phyloP scores from a whole-genome alignment of 768 basidiomycete species.

The Russula lepida region DNA sequence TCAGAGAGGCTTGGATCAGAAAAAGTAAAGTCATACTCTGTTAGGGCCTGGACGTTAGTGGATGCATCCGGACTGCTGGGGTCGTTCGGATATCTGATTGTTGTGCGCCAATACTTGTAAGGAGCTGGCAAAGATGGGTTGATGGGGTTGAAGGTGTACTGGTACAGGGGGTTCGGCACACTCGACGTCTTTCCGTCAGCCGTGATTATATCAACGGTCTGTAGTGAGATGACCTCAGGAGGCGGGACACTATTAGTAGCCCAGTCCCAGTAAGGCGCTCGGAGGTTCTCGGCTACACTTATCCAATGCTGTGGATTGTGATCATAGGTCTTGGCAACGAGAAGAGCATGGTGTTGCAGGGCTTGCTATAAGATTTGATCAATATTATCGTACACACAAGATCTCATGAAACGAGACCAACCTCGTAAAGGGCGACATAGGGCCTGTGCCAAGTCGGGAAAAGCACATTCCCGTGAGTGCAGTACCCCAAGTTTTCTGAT shows the following conservation, averaged over 20 bases:
- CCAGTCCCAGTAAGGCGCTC: conserved; percentile 48
- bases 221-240: conserved; percentile 31
- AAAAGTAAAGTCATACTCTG: conserved; percentile 22
- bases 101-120: conserved; percentile 9
- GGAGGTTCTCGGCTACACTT: conserved; percentile 30
- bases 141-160: no score
- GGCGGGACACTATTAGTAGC: conserved; percentile 34
- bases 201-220: conserved; percentile 29
- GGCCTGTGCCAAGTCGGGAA: no score
- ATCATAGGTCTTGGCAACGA: conserved; percentile 36
- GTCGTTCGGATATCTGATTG: conserved; percentile 13
- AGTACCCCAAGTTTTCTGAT: conserved; percentile 37
- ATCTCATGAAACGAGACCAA: conserved; percentile 20
- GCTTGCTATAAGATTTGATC: conserved; percentile 34
- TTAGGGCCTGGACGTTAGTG: conserved; percentile 27
- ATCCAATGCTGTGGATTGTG: conserved; percentile 25
- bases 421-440: conserved; percentile 43
- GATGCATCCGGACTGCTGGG: conserved; percentile 1
- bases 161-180: conserved; percentile 31
- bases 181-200: conserved; percentile 26
- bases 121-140: conserved; percentile 4
- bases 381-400: neutral
- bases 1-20: neutral
- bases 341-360: conserved; percentile 32
- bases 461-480: conserved; percentile 44